phyloP scores from a whole-genome alignment of 352 stramenopile genomes.

The Phytophthora crassamura region DNA sequence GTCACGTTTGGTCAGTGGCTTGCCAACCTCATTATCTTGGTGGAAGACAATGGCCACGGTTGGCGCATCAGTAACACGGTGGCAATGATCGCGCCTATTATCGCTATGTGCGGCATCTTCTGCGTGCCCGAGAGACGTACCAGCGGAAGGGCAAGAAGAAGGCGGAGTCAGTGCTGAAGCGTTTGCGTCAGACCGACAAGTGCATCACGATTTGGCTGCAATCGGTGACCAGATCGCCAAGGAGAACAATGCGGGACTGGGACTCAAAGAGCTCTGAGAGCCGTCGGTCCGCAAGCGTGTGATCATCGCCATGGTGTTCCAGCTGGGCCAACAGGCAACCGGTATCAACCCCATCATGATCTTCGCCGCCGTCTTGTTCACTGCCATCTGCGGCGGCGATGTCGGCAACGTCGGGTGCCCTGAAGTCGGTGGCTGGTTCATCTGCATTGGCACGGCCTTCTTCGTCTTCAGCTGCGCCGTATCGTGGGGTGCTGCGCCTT shows the following conservation, averaged over 20 bases:
- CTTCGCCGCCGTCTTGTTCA: slow-evolving; percentile 41
- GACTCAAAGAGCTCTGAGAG: slow-evolving; percentile 35
- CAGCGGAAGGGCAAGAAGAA: slow-evolving; percentile 33
- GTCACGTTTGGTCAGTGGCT: slow-evolving; percentile 39
- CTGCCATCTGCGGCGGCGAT: slow-evolving; percentile 32
- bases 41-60: slow-evolving; percentile 31
- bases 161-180: slow-evolving; percentile 42
- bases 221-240: slow-evolving; percentile 45
- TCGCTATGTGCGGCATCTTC: slow-evolving; percentile 46
- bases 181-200: slow-evolving; percentile 43
- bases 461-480: slow-evolving; percentile 32
- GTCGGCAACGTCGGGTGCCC: slow-evolving; percentile 33
- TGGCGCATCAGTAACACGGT: slow-evolving; percentile 48
- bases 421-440: slow-evolving; percentile 39
- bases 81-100: slow-evolving; percentile 41
- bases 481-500: slow-evolving; percentile 37
- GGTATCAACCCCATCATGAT: slow-evolving; percentile 48
- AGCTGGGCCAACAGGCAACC: slow-evolving; percentile 47
- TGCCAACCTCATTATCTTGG: slow-evolving; percentile 37
- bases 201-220: slow-evolving; percentile 38
- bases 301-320: slow-evolving; percentile 44
- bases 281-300: slow-evolving; percentile 28
- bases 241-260: slow-evolving; percentile 23
- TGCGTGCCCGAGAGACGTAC: slow-evolving; percentile 41
- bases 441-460: slow-evolving; percentile 40